Conservation (phyloP, 306 rosid genomes). For the Betula pendula region DNA sequence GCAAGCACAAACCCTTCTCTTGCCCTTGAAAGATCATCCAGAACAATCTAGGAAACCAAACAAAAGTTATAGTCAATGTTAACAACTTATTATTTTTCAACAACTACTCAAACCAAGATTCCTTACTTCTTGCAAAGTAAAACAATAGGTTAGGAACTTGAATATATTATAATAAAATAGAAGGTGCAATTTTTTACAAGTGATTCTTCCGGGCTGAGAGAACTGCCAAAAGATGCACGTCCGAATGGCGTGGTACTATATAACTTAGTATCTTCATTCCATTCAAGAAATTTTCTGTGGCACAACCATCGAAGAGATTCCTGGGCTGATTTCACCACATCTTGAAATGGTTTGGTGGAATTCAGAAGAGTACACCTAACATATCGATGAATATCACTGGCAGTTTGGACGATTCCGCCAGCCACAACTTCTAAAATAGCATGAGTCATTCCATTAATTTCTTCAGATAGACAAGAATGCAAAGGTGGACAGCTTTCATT, state of each 20-base stretch:
- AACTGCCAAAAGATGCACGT: constrained; percentile 93
- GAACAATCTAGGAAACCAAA: constrained; percentile 62
- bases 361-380: constrained; percentile 94
- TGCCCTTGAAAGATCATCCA: constrained; percentile 96
- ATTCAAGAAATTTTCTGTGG: constrained; percentile 83
- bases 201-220: constrained; percentile 96
- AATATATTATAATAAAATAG: constrained; percentile 19
- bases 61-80: constrained; percentile 13
- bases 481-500: constrained; percentile 84
- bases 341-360: constrained; percentile 90
- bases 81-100: not conserved
- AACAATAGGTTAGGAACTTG: constrained; percentile 19
- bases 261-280: constrained; percentile 85
- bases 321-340: constrained; percentile 96
- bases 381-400: constrained; percentile 81
- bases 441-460: constrained; percentile 94
- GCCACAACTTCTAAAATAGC: constrained; percentile 98
- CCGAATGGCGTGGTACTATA: constrained; percentile 94
- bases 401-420: constrained; percentile 95
- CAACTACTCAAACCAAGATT: not conserved
- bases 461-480: constrained; percentile 91
- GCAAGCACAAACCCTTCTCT: constrained; percentile 99
- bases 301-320: constrained; percentile 97
- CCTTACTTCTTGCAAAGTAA: not conserved
- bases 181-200: constrained; percentile 54